A percentile compares a stretch with the other conserved stretches of the same genome.
phyloP scores from a whole-genome alignment of 2,329 filamentous ascomycete genomes.

The Phyllosticta citriasiana region DNA sequence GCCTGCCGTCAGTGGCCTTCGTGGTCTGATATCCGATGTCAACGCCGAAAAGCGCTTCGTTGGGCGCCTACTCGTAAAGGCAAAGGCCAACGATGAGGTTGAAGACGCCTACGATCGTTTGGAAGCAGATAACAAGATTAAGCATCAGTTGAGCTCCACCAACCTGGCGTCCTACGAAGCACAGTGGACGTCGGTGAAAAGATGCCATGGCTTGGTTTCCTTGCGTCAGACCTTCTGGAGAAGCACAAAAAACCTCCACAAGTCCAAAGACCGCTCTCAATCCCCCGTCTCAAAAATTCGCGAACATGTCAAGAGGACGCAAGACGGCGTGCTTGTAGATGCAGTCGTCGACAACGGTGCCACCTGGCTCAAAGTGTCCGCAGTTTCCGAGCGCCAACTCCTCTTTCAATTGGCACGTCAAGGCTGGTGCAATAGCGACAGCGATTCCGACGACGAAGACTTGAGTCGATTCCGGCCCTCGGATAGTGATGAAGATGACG shows the following conservation, averaged over 20 bases:
- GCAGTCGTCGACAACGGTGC: conserved; percentile 52
- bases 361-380: conserved; percentile 61
- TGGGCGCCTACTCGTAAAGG: conserved; percentile 3
- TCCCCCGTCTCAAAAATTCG: conserved; percentile 1
- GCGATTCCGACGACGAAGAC: conserved; percentile 36
- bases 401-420: conserved; percentile 60
- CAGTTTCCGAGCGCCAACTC: conserved; percentile 52
- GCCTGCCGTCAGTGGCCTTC: neutral
- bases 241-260: neutral
- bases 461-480: conserved; percentile 28
- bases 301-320: conserved; percentile 20
- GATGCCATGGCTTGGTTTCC: conserved; percentile 45
- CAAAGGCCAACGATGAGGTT: neutral
- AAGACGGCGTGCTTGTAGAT: conserved; percentile 50
- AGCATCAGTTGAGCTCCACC: conserved; percentile 53
- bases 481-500: conserved; percentile 42
- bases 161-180: conserved; percentile 57
- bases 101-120: neutral
- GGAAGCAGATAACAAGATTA: conserved; percentile 19
- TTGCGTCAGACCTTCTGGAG: conserved; percentile 35
- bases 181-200: conserved; percentile 54
- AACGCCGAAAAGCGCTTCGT: conserved; percentile 10
- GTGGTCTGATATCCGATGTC: conserved; percentile 1
- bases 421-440: conserved; percentile 48
- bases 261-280: neutral